These are phyloP conservation scores for Aspergillus ochraceus DNA, from an alignment of 2,329 filamentous ascomycete genomes.

Conservation along the genomic window DNA sequence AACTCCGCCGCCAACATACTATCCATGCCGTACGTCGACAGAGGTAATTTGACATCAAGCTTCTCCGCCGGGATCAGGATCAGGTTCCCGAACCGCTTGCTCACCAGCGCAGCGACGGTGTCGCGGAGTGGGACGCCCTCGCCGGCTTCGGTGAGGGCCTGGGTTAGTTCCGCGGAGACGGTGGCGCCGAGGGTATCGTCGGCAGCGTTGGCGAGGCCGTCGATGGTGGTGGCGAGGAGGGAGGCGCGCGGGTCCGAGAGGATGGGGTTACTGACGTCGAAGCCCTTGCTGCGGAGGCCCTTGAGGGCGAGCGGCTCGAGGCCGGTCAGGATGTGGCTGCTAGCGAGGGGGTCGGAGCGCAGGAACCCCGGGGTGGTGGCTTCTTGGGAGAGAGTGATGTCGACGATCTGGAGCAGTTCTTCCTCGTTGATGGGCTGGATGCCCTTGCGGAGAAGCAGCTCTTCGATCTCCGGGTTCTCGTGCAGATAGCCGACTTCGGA, in stretches of 20 bases:
- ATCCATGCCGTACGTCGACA: constrained; percentile 23
- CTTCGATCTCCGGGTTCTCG: constrained; percentile 9
- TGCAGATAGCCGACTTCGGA: background rate
- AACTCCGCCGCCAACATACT: constrained; percentile 29
- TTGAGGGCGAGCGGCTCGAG: constrained; percentile 1
- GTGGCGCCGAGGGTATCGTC: background rate
- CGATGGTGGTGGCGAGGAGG: background rate
- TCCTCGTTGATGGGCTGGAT: constrained; percentile 3
- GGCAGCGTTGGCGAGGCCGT: background rate
- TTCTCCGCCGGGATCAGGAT: background rate
- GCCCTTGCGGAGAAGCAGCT: constrained; percentile 1
- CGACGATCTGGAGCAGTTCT: constrained; percentile 10
- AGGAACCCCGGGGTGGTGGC: background rate
- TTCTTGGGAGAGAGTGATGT: background rate
- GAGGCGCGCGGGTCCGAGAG: constrained; percentile 6
- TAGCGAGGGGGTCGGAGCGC: background rate
- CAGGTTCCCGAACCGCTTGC: background rate
- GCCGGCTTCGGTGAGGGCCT: background rate
- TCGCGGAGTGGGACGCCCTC: background rate
- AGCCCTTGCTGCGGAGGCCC: background rate
- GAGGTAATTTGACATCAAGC: background rate
- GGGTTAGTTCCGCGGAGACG: background rate
- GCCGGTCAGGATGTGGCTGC: constrained; percentile 7
- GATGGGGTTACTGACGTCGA: constrained; percentile 7
- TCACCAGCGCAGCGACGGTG: background rate